These are phyloP conservation scores for Trametes meyenii DNA, from an alignment of 768 basidiomycete species.

Conservation along the genomic window DNA sequence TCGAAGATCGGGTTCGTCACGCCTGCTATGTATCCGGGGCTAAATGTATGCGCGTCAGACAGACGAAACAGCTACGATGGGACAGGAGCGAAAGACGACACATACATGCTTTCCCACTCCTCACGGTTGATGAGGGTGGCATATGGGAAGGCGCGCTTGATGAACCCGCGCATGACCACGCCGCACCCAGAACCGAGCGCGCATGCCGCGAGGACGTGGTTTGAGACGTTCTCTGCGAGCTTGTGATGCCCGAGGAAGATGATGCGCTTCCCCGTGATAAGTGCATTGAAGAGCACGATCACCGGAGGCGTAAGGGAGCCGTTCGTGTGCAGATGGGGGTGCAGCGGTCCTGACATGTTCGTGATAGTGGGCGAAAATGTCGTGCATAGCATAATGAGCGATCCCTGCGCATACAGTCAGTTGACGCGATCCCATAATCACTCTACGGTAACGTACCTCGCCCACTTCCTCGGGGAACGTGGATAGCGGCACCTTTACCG, in stretches of 20 bases:
- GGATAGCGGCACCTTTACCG: slow-evolving; percentile 88
- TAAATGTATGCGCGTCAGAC: slow-evolving; percentile 32
- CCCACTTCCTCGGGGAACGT: slow-evolving; percentile 96
- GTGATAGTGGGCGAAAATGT: slow-evolving; percentile 68
- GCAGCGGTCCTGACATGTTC: slow-evolving; percentile 70
- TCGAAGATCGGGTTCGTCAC: slow-evolving; percentile 98
- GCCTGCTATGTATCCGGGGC: slow-evolving; percentile 93
- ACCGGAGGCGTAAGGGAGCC: slow-evolving; percentile 91
- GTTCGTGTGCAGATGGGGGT: slow-evolving; percentile 93
- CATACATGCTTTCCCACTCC: slow-evolving; percentile 85
- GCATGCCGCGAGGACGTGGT: slow-evolving; percentile 91
- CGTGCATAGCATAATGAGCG: slow-evolving; percentile 86
- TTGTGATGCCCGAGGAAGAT: slow-evolving; percentile 91
- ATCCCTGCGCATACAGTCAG: slow-evolving; percentile 63
- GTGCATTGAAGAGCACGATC: slow-evolving; percentile 93
- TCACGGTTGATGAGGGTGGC: slow-evolving; percentile 87
- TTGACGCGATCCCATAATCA: not conserved
- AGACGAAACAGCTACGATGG: not conserved
- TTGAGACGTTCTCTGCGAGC: slow-evolving; percentile 88
- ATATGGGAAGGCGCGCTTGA: slow-evolving; percentile 93
- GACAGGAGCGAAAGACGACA: slow-evolving; percentile 34
- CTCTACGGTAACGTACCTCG: slow-evolving; percentile 61
- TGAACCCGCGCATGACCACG: slow-evolving; percentile 78
- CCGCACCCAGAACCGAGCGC: slow-evolving; percentile 93
- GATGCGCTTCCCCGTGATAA: slow-evolving; percentile 94